Conservation (phyloP, 2,329 filamentous ascomycete species). For the Alternaria longipes region DNA sequence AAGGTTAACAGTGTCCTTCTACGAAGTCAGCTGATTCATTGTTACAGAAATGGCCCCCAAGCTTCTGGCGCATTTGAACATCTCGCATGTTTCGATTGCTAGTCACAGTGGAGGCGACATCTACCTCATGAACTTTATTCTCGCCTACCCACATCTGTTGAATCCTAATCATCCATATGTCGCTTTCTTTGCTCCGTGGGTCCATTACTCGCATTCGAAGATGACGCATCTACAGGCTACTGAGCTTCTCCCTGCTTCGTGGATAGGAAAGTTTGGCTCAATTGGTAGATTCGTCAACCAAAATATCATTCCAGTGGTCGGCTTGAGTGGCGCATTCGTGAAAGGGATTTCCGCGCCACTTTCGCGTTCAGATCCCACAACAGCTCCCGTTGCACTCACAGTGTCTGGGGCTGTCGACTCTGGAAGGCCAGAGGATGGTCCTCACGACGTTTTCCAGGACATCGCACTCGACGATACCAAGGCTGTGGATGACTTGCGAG, state of each 20-base stretch:
- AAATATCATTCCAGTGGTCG: conserved; percentile 36
- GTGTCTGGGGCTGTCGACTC: conserved; percentile 8
- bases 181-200: conserved; percentile 46
- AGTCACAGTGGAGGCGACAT: conserved; percentile 45
- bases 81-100: conserved; percentile 43
- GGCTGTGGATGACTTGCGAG: conserved; percentile 35
- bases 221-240: conserved; percentile 31
- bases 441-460: background rate
- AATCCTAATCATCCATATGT: conserved; percentile 39
- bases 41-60: conserved; percentile 40
- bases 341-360: conserved; percentile 25
- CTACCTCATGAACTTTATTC: conserved; percentile 42
- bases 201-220: conserved; percentile 41
- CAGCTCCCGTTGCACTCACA: conserved; percentile 25
- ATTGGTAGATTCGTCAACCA: conserved; percentile 32
- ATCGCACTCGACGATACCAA: conserved; percentile 26
- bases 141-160: conserved; percentile 38
- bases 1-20: background rate
- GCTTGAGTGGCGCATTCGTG: conserved; percentile 29
- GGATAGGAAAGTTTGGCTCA: conserved; percentile 37
- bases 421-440: conserved; percentile 8
- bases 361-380: conserved; percentile 8
- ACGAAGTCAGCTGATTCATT: conserved; percentile 3
- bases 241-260: conserved; percentile 35
- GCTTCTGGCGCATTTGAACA: conserved; percentile 39